Base-by-base conservation (phyloP, 2,329 filamentous ascomycete species). In the Amauroascus niger region DNA sequence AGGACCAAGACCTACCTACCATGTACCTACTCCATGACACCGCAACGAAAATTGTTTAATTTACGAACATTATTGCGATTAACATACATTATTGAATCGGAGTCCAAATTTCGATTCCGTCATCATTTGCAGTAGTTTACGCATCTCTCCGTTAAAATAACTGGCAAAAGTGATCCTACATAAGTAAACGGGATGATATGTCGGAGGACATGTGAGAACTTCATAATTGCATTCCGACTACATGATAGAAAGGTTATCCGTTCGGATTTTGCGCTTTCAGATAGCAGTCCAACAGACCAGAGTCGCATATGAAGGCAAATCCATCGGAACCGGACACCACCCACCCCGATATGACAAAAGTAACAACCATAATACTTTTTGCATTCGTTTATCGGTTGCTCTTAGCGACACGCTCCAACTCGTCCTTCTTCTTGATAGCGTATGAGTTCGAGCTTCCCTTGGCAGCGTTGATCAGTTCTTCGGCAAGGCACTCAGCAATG, bases 351-450 rank as follows among this genome's bases (percentile, higher is more conserved):
- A 52, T 39, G 48, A 52, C 54, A 49, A 54, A 41, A 53, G 55
- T 32, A 56, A 55, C 62, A 68, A 65, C 64, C 64, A 63, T 65
- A 65, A 67, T 67, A 48, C 49, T 47, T 53, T 54, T 59, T 67
- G 39, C 26, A 64, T 62, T 64, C 61, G 61, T 90, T 90, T 97
- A 98, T 86, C 93, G 88, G 86, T 98, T 98, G 84, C 83, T 88
- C 88, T 98, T 98, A 79, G 93, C 93, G 70, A 98, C 93, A 93
- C 93, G 93, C 87, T 98, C 93, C 80, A 98, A 79, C 87, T 98
- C 94, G 78, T 98, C 93, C 91, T 98, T 98, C 89, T 98, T 98
- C 89, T 98, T 98, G 86, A 98, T 98, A 71, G 94, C 93, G 77
- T 97, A 98, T 67, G 90, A 96, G 89, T 98, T 98, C 80, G 87